Evolutionary conservation across 352 stramenopile genomes (phyloP).

Genomic region (Phytopythium sindhum): DNA sequence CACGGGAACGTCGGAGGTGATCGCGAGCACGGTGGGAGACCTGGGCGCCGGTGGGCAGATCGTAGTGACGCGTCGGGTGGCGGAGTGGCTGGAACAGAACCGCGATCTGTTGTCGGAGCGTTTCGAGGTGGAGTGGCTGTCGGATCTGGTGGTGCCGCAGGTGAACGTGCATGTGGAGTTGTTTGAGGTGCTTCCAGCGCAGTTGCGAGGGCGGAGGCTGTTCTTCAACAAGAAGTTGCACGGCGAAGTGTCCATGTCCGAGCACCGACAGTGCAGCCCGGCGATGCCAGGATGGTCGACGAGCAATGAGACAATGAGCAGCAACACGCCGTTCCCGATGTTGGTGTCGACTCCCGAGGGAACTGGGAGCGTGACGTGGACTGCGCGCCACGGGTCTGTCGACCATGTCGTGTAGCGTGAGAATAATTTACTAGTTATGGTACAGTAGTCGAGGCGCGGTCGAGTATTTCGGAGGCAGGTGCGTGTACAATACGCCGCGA

Average conservation of each 20-base stretch:
- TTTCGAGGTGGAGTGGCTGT: conserved; percentile 23
- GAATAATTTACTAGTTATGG: not conserved
- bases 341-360: not conserved
- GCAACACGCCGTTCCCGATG: not conserved
- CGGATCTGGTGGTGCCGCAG: conserved; percentile 26
- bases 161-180: conserved; percentile 27
- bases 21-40: conserved; percentile 47
- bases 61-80: conserved; percentile 40
- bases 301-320: not conserved
- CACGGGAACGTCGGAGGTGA: conserved; percentile 39
- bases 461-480: not conserved
- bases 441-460: too few relatives aligned
- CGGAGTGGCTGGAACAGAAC: conserved; percentile 27
- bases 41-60: conserved; percentile 49
- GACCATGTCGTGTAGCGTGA: not conserved
- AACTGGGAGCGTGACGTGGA: not conserved
- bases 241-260: not conserved
- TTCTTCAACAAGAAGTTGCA: not conserved
- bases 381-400: not conserved
- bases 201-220: not conserved
- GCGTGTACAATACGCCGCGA: not conserved
- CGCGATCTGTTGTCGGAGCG: conserved; percentile 15
- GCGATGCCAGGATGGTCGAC: not conserved
- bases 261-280: not conserved
- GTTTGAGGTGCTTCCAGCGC: conserved; percentile 24